Evolutionary conservation across 192 early-diverging fungal genomes (phyloP), one percentile per base, ranked within the genome.

Genomic region (Umbelopsis sp.): DNA sequence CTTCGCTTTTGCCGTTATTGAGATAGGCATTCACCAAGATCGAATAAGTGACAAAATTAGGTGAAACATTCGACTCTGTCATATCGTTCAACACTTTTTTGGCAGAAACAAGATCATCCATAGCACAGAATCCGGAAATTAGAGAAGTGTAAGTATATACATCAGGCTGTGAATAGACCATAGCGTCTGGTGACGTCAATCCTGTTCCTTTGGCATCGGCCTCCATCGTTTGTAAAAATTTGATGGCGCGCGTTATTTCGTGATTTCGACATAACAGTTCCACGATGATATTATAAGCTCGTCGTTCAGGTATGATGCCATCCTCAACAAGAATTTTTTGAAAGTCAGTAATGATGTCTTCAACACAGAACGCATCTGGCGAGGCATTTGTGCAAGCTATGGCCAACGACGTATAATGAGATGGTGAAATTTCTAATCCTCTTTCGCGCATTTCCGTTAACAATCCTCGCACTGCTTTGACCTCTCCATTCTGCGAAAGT

Each of bases 131-230:
- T 18, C 68, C 52, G 18, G 71, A 22, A 44, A 78, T 78, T 25
- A 78, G 50, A 18, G 71, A 73, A 3, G 76, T 78, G 44, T 78
- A 78, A 23, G 73, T 73, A 58, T 73, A 61, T 20, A 66, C 67
- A 49, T 73, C 70, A 27, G 66, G 73, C 1, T 51, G 7, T 4
- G 70, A 46, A 49, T 49, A n/a, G 11, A 37, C 41, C 7, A n/a
- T 48, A 7, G 15, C 20, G 3, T 49, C 27, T 22, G 21, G 52
- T 22, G 71, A 25, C 16, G 37, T 65, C 20, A 27, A 20, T 49
- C 49, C 37, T 20, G 44, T 49, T 20, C 23, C 21, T 16, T 49
- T 33, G 12, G 51, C 46, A 22, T 48, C 27, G 21, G 30, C 33
- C 27, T 78, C 55, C 25, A 72, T 67, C 13, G 49, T 44, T 23